Conservation (phyloP, 2,329 filamentous ascomycete genomes). For the Fusarium sp. region DNA sequence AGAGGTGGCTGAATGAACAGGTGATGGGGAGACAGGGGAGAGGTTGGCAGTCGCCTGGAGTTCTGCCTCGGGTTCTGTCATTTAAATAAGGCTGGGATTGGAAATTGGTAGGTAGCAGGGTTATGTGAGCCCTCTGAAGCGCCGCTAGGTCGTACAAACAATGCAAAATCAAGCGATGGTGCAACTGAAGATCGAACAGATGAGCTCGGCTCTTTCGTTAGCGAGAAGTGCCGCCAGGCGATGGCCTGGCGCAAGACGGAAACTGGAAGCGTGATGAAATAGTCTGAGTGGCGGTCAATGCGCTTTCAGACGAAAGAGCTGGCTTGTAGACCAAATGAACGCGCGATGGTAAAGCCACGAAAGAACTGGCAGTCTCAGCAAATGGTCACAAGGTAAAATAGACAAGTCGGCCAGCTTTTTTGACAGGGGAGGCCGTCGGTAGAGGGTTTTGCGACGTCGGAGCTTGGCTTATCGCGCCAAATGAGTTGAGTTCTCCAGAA, state of each 20-base stretch:
- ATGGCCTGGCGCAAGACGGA: conserved; percentile 35
- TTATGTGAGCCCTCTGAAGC: conserved; percentile 28
- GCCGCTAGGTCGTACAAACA: conserved; percentile 37
- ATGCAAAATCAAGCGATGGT: conserved; percentile 33
- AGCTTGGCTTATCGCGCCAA: conserved; percentile 41
- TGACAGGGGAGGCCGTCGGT: conserved; percentile 22
- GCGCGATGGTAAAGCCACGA: conserved; percentile 17
- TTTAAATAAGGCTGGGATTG: conserved; percentile 49
- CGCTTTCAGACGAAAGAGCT: conserved; percentile 18
- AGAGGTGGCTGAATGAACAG: conserved; percentile 61
- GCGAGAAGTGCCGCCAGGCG: conserved; percentile 37
- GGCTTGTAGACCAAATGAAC: conserved; percentile 17
- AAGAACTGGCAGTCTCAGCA: conserved; percentile 24
- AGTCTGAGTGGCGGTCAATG: conserved; percentile 31
- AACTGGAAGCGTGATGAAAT: conserved; percentile 27
- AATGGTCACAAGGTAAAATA: conserved; percentile 12
- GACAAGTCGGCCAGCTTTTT: conserved; percentile 17
- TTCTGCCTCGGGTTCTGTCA: conserved; percentile 60
- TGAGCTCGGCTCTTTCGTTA: conserved; percentile 38
- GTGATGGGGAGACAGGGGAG: conserved; percentile 64
- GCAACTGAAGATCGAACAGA: conserved; percentile 33
- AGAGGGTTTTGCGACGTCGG: conserved; percentile 46
- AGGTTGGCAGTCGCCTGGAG: conserved; percentile 66
- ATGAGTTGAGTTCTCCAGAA: conserved; percentile 38
- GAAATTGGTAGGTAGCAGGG: conserved; percentile 31